These are phyloP conservation scores for Boletus sp. DNA, from an alignment of 768 basidiomycete species.

Conservation along the genomic window DNA sequence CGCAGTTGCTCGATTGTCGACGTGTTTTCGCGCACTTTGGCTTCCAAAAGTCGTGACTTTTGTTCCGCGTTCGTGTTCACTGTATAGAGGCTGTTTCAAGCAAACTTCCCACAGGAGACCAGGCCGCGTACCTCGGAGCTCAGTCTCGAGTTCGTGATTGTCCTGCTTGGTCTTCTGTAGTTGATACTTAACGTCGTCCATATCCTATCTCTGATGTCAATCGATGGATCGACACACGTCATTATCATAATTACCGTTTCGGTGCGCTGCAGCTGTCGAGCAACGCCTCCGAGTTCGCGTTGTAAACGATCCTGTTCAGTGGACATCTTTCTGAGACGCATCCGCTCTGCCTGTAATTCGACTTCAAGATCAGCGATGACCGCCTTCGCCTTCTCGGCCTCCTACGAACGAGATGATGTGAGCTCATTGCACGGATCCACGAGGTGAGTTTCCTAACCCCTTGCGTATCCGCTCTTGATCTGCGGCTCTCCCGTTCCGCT, in stretches of 20 bases:
- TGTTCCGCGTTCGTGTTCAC: slow-evolving; percentile 69
- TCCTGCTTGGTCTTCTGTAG: slow-evolving; percentile 68
- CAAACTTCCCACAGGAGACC: background rate
- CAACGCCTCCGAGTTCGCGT: slow-evolving; percentile 62
- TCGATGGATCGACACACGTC: background rate
- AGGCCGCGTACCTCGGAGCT: slow-evolving; percentile 59
- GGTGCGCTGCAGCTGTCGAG: slow-evolving; percentile 62
- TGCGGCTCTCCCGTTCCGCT: slow-evolving; percentile 47
- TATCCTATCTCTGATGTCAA: slow-evolving; percentile 50
- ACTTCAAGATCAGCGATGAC: slow-evolving; percentile 67
- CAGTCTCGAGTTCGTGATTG: slow-evolving; percentile 68
- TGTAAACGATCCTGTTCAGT: slow-evolving; percentile 61
- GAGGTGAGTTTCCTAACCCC: slow-evolving; percentile 42
- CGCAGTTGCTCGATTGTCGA: slow-evolving; percentile 72
- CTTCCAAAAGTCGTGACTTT: slow-evolving; percentile 65
- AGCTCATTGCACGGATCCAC: slow-evolving; percentile 1
- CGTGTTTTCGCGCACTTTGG: slow-evolving; percentile 63
- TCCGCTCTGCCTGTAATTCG: slow-evolving; percentile 68
- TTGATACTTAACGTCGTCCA: slow-evolving; percentile 71
- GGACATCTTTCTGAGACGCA: slow-evolving; percentile 57
- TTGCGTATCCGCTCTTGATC: slow-evolving; percentile 49
- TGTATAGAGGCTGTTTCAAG: slow-evolving; percentile 22
- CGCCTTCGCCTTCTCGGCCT: slow-evolving; percentile 63
- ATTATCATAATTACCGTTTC: slow-evolving; percentile 51
- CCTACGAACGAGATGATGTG: slow-evolving; percentile 38